A percentile compares a stretch with the other conserved stretches of the same genome.
Conservation (phyloP, 306 rosid genomes). For the Vicia sativa region DNA sequence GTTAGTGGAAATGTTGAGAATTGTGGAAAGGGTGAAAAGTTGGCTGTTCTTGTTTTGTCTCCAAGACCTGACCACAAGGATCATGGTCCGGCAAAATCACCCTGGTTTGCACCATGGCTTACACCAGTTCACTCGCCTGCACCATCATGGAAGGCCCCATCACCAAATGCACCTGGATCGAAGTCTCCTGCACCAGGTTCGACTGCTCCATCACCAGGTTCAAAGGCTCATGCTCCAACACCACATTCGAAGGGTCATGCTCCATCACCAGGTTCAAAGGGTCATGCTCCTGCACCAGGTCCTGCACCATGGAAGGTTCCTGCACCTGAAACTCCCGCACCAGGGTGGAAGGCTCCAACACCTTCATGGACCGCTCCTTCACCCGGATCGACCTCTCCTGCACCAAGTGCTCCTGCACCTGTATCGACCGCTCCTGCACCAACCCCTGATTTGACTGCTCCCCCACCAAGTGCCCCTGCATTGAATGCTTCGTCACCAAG, state of each 20-base stretch:
- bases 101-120: neutral
- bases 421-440: neutral
- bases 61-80: neutral
- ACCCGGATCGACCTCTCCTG: neutral
- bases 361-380: neutral
- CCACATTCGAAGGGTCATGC: too few species aligned
- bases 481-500: neutral
- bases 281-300: too few species aligned
- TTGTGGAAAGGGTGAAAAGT: conserved; percentile 60
- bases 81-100: neutral
- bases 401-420: neutral
- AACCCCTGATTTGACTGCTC: too few species aligned
- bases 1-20: conserved; percentile 47
- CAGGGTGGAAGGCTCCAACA: too few species aligned
- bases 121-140: neutral
- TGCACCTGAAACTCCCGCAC: too few species aligned
- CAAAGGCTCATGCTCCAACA: too few species aligned
- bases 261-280: neutral
- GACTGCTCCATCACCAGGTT: too few species aligned
- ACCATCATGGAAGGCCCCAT: neutral
- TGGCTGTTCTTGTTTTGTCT: conserved; percentile 54
- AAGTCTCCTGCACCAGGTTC: too few species aligned
- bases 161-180: neutral
- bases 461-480: neutral
- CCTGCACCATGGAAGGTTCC: too few species aligned